phyloP scores from a whole-genome alignment of 1,284 basidiomycete species.

The Pyrrhoderma noxium region DNA sequence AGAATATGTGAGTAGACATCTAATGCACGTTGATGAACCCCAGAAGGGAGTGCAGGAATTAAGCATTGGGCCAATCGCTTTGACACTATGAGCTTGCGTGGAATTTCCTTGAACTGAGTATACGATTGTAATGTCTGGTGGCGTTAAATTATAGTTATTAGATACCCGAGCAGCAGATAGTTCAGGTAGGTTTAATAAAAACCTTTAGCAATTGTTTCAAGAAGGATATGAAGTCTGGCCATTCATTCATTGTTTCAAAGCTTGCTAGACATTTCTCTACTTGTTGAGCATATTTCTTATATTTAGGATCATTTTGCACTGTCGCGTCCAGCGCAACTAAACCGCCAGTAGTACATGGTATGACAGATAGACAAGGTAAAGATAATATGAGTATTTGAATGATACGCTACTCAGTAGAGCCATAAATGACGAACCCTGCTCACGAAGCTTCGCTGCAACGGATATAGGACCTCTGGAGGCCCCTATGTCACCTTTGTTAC shows the following conservation, averaged over 20 bases:
- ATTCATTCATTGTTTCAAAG: conserved; percentile 96
- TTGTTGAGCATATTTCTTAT: conserved; percentile 87
- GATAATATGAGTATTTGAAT: no score
- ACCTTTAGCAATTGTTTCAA: conserved; percentile 93
- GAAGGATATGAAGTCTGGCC: conserved; percentile 99
- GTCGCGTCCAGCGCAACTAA: conserved; percentile 15
- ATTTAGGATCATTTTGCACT: conserved; percentile 69
- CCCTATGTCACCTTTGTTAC: conserved; percentile 4
- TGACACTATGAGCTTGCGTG: conserved; percentile 88
- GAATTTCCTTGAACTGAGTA: conserved; percentile 92
- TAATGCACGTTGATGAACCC: conserved; percentile 92
- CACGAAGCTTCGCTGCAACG: conserved; percentile 17
- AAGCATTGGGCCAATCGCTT: conserved; percentile 95
- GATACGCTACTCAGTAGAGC: no score
- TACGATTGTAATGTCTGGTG: conserved; percentile 83
- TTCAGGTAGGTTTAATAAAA: conserved; percentile 20
- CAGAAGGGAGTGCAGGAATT: conserved; percentile 93
- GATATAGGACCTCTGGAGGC: conserved; percentile 6
- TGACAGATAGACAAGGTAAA: no score
- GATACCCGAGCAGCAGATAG: not conserved
- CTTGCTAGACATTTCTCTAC: conserved; percentile 90
- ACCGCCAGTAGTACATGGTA: not conserved
- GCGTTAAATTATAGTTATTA: not conserved
- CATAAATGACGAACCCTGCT: conserved; percentile 8
- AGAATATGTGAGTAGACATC: conserved; percentile 95